Percentiles rank a stretch among this genome's conserved stretches.
phyloP scores from a whole-genome alignment of 2,329 filamentous ascomycete genomes.

The Colletotrichum endophyticum region DNA sequence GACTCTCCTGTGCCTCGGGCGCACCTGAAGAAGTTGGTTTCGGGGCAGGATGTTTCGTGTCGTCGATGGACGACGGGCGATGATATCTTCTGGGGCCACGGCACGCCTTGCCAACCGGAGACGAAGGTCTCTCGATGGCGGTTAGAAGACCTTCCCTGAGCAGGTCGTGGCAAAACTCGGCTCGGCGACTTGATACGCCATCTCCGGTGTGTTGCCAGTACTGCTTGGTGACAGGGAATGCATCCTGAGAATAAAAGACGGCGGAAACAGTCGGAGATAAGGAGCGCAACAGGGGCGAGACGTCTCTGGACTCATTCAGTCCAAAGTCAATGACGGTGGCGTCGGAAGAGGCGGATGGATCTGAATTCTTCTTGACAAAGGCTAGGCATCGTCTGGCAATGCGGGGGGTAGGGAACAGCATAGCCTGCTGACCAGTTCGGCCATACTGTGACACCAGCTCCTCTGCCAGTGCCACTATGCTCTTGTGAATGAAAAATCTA shows the following conservation, averaged over 20 bases:
- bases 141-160: constrained; percentile 70
- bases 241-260: constrained; percentile 72
- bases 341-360: constrained; percentile 51
- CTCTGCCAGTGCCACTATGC: constrained; percentile 74
- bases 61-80: constrained; percentile 51
- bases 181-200: constrained; percentile 87
- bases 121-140: constrained; percentile 29
- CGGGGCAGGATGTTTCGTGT: constrained; percentile 25
- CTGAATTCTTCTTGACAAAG: constrained; percentile 70
- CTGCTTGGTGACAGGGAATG: constrained; percentile 80
- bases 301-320: constrained; percentile 60
- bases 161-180: constrained; percentile 84
- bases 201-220: constrained; percentile 98
- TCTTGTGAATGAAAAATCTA: constrained; percentile 91
- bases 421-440: constrained; percentile 67
- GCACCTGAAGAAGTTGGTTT: constrained; percentile 22
- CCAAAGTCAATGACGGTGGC: constrained; percentile 67
- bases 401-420: constrained; percentile 79
- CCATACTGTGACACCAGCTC: constrained; percentile 72
- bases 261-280: constrained; percentile 68
- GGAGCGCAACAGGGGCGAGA: constrained; percentile 55
- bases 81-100: constrained; percentile 87
- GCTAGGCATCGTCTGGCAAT: constrained; percentile 75
- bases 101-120: constrained; percentile 40
- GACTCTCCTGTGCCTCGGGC: constrained; percentile 66